A percentile compares a stretch with the other conserved stretches of the same genome.
Conservation (phyloP, 2,329 filamentous ascomycete species). For the Neonectria coccinea region DNA sequence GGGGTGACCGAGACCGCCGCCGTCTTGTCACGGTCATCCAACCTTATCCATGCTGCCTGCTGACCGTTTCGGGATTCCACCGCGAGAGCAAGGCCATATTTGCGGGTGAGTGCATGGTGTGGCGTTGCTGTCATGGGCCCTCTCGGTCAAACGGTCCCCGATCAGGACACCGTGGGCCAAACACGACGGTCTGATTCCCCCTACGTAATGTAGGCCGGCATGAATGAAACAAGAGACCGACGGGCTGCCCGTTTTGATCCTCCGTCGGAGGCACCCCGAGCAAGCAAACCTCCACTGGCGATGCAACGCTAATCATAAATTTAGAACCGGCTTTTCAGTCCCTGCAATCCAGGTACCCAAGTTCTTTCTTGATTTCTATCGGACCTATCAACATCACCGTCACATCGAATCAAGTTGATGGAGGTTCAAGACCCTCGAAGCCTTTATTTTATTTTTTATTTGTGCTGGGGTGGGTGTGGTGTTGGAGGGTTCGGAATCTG, state of each 20-base stretch:
- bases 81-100: slow-evolving; percentile 15
- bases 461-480: not conserved
- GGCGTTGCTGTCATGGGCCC: not conserved
- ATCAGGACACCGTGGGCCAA: slow-evolving; percentile 14
- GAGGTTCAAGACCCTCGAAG: not conserved
- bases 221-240: slow-evolving; percentile 21
- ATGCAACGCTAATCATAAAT: slow-evolving; percentile 29
- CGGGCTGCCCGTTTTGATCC: slow-evolving; percentile 5
- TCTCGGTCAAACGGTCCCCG: slow-evolving; percentile 17
- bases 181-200: slow-evolving; percentile 6
- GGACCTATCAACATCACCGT: not conserved
- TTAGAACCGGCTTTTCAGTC: slow-evolving; percentile 23
- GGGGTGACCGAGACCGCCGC: slow-evolving; percentile 16
- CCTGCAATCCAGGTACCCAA: slow-evolving; percentile 9
- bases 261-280: slow-evolving; percentile 18
- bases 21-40: slow-evolving; percentile 14
- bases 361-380: slow-evolving; percentile 9
- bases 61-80: slow-evolving; percentile 19
- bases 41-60: slow-evolving; percentile 22
- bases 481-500: not conserved
- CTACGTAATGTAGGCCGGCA: slow-evolving; percentile 12
- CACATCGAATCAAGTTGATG: not conserved
- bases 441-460: not conserved
- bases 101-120: slow-evolving; percentile 4
- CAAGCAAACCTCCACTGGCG: slow-evolving; percentile 23